Evolutionary conservation across 768 basidiomycete genomes (phyloP).

Genomic region (Mycena filopes): DNA sequence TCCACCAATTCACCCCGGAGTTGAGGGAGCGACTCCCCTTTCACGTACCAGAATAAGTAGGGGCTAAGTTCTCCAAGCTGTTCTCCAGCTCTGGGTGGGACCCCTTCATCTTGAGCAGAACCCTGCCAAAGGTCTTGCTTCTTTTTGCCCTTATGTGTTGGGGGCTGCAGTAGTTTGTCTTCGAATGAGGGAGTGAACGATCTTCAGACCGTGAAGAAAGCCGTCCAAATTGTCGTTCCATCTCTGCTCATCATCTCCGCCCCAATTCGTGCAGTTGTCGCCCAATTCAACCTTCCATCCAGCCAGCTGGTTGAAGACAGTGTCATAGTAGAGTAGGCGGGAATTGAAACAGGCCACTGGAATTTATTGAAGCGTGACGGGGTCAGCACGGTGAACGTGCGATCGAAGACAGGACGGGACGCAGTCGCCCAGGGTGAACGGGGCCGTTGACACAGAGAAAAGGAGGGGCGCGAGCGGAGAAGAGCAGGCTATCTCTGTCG

Average conservation of each 20-base stretch:
- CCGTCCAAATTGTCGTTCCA: constrained; percentile 76
- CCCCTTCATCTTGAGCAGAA: too few species aligned
- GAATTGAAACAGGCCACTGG: constrained; percentile 69
- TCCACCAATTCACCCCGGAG: too few species aligned
- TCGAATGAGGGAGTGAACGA: constrained; percentile 45
- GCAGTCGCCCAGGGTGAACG: constrained; percentile 58
- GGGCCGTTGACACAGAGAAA: constrained; percentile 78
- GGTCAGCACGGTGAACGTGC: constrained; percentile 41
- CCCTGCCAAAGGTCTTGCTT: too few species aligned
- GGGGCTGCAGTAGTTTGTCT: constrained; percentile 10
- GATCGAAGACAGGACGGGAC: constrained; percentile 44
- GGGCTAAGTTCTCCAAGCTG: too few species aligned
- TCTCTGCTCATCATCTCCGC: constrained; percentile 48
- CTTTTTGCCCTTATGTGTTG: constrained; percentile 35
- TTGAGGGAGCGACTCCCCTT: too few species aligned
- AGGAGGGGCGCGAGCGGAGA: constrained; percentile 60
- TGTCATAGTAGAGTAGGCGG: constrained; percentile 74
- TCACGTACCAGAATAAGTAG: too few species aligned
- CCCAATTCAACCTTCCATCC: constrained; percentile 68
- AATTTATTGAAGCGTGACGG: constrained; percentile 62
- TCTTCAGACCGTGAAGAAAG: constrained; percentile 74
- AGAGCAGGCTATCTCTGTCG: constrained; percentile 47
- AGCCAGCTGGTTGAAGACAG: constrained; percentile 69
- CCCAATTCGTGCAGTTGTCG: constrained; percentile 71
- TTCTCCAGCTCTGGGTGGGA: too few species aligned